These are phyloP conservation scores for Saururus chinensis DNA, from an alignment of 164 flowering plant species.

Conservation along the genomic window DNA sequence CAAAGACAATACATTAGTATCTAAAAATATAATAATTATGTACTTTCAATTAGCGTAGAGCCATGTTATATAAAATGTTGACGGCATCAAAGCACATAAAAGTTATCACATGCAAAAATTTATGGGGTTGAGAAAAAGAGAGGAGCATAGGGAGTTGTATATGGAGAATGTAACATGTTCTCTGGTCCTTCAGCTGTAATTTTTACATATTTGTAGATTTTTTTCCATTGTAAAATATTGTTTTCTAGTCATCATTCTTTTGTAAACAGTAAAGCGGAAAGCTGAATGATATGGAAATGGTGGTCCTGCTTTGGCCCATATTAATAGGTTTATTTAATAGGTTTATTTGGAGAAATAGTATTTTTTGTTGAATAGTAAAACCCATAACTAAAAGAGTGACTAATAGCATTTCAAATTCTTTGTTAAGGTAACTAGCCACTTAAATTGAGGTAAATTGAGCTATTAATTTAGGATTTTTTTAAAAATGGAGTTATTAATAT, in stretches of 20 bases:
- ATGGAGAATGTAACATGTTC: not conserved
- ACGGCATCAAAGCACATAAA: not conserved
- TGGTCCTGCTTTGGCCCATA: no score
- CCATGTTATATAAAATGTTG: not conserved
- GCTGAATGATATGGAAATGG: not conserved
- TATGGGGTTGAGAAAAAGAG: not conserved
- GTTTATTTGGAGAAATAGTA: no score
- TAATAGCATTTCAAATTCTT: no score
- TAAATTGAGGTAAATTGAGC: no score
- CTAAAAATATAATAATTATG: not conserved
- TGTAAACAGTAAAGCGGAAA: not conserved
- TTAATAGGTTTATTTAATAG: no score
- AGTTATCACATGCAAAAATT: not conserved
- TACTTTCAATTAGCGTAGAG: not conserved
- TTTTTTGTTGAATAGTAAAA: no score
- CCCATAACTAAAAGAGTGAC: no score
- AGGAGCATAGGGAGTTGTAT: not conserved
- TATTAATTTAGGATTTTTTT: no score
- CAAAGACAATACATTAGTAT: slow-evolving; percentile 4
- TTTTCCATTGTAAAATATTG: no score
- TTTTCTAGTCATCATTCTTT: not conserved
- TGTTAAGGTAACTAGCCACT: no score
- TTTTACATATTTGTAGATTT: not conserved
- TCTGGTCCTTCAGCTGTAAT: not conserved
- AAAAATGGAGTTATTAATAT: no score